phyloP scores from a whole-genome alignment of 441 rosid genomes.

The Brassica balearica region DNA sequence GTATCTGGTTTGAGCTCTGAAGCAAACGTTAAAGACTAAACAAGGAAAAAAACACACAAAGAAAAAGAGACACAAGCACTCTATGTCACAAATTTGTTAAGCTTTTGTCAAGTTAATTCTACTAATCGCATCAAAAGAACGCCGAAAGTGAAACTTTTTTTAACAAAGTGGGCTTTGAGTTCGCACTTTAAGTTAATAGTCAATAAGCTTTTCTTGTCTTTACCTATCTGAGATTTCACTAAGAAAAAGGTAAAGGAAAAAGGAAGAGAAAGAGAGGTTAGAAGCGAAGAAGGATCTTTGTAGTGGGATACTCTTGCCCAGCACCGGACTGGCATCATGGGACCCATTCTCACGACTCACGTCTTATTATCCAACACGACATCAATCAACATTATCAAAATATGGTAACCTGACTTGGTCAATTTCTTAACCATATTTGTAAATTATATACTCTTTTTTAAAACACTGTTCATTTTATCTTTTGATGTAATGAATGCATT shows the following conservation, averaged over 20 bases:
- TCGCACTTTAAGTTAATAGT: constrained; percentile 22
- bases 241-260: constrained; percentile 20
- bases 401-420: constrained; percentile 41
- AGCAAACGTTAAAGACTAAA: background rate
- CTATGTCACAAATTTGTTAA: constrained; percentile 9
- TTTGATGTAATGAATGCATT: background rate
- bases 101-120: constrained; percentile 19
- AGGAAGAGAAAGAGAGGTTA: constrained; percentile 28
- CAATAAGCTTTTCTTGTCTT: constrained; percentile 19
- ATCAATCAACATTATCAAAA: constrained; percentile 21
- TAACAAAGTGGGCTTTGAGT: constrained; percentile 30
- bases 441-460: constrained; percentile 14
- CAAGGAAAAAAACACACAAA: background rate
- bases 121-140: constrained; percentile 12
- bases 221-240: constrained; percentile 15
- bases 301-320: constrained; percentile 72
- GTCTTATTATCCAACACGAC: constrained; percentile 43
- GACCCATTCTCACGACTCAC: constrained; percentile 48
- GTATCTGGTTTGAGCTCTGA: constrained; percentile 1
- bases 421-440: constrained; percentile 43
- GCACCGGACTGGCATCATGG: constrained; percentile 57
- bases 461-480: background rate
- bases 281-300: constrained; percentile 33
- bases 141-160: constrained; percentile 48
- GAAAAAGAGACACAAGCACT: background rate